Conservation (phyloP, 495 filamentous ascomycete genomes). For the Neurospora sp. region DNA sequence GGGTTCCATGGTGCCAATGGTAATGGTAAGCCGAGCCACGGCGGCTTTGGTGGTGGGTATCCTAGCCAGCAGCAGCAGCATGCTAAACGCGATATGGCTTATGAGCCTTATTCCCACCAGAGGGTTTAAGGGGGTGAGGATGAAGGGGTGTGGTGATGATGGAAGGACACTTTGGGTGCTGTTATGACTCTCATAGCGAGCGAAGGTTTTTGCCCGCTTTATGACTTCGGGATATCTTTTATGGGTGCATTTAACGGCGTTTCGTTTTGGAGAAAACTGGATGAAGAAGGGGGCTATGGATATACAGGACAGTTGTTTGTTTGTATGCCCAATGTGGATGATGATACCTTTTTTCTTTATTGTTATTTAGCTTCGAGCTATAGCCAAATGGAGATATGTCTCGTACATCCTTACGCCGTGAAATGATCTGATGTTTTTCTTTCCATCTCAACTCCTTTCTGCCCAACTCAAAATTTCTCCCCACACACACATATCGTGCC, state of each 20-base stretch:
- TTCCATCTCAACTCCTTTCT: background rate
- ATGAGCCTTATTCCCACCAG: constrained; percentile 45
- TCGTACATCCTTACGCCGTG: too few species aligned
- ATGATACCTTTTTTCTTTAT: background rate
- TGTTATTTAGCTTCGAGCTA: constrained; percentile 1
- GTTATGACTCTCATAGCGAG: background rate
- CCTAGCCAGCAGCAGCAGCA: constrained; percentile 13
- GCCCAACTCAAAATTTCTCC: background rate
- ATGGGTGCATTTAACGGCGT: background rate
- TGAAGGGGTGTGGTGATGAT: background rate
- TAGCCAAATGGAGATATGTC: background rate
- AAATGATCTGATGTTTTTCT: too few species aligned
- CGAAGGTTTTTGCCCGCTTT: background rate
- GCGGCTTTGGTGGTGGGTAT: background rate
- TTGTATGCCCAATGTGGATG: background rate
- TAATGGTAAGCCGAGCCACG: constrained; percentile 21
- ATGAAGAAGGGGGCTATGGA: background rate
- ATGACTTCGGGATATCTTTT: background rate
- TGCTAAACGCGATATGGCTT: constrained; percentile 29
- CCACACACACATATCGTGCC: background rate
- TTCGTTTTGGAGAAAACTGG: background rate
- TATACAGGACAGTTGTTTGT: background rate
- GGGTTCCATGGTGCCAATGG: constrained; percentile 23
- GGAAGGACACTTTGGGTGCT: background rate
- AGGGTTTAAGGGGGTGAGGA: constrained; percentile 21